A percentile compares a stretch with the other conserved stretches of the same genome.
Evolutionary conservation across 257 asterid species (phyloP).

Genomic region (Primulina eburnea): DNA sequence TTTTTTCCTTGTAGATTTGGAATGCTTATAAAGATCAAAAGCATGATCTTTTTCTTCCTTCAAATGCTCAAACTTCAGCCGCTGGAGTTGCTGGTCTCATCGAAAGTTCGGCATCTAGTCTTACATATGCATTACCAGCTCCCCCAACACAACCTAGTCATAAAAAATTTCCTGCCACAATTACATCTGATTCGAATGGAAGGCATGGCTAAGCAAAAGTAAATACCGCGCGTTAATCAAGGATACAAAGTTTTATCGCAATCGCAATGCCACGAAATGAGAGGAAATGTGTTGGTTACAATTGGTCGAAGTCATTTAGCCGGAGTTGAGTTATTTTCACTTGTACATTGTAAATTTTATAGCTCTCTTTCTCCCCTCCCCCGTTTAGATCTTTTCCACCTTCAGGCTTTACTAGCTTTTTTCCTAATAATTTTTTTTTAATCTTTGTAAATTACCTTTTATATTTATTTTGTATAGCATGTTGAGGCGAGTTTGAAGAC

Average conservation of each 20-base stretch:
- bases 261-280: conserved; percentile 6
- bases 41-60: conserved; percentile 96
- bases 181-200: conserved; percentile 48
- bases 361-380: too few relatives aligned
- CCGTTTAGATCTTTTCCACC: background rate
- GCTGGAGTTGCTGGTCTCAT: conserved; percentile 99
- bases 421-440: too few relatives aligned
- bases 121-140: conserved; percentile 79
- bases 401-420: background rate
- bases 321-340: background rate
- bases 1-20: conserved; percentile 65
- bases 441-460: background rate
- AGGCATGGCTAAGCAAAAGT: conserved; percentile 26
- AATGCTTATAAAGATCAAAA: conserved; percentile 93
- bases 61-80: conserved; percentile 94
- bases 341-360: background rate
- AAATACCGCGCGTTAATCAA: conserved; percentile 1
- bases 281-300: background rate
- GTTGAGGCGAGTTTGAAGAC: background rate
- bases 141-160: conserved; percentile 61
- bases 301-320: background rate
- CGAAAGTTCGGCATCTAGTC: conserved; percentile 76
- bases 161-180: conserved; percentile 38
- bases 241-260: conserved; percentile 7
- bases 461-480: background rate